phyloP scores from a whole-genome alignment of 495 filamentous ascomycete species.

The Talaromyces liani region DNA sequence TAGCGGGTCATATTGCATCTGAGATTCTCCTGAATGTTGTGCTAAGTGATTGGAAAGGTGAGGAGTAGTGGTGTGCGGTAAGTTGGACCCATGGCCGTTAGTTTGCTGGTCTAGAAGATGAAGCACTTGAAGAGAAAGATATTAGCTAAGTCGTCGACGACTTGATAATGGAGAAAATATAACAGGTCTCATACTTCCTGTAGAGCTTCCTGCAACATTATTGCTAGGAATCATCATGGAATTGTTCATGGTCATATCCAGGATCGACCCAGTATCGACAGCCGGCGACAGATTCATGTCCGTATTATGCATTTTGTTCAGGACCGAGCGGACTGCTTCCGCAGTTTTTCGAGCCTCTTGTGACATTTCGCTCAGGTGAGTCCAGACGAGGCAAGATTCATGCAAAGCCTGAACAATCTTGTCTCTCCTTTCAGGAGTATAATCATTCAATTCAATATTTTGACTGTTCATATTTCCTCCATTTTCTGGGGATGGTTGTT shows the following conservation, averaged over 20 bases:
- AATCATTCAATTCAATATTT: not conserved
- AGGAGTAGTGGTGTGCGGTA: not conserved
- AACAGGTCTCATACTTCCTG: not conserved
- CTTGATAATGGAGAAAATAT: not conserved
- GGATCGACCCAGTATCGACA: not conserved
- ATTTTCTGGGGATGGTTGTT: conserved; percentile 3
- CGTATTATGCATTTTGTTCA: not conserved
- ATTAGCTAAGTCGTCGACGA: not conserved
- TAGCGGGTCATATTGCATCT: not conserved
- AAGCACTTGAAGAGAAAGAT: not conserved
- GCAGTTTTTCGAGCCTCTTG: conserved; percentile 71
- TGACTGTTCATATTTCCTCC: not conserved
- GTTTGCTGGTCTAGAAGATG: not conserved
- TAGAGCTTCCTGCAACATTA: not conserved
- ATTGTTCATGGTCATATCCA: not conserved
- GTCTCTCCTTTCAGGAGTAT: conserved; percentile 18
- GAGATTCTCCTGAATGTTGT: not conserved
- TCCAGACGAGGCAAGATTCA: conserved; percentile 57
- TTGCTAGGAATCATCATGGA: not conserved
- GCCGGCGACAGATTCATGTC: not conserved
- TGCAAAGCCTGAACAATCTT: conserved; percentile 62
- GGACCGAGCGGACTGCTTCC: conserved; percentile 34
- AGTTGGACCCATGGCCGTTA: not conserved
- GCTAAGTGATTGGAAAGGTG: not conserved
- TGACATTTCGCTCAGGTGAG: conserved; percentile 50